phyloP scores from a whole-genome alignment of 805 yeast genomes.

The Hanseniaspora valbyensis region DNA sequence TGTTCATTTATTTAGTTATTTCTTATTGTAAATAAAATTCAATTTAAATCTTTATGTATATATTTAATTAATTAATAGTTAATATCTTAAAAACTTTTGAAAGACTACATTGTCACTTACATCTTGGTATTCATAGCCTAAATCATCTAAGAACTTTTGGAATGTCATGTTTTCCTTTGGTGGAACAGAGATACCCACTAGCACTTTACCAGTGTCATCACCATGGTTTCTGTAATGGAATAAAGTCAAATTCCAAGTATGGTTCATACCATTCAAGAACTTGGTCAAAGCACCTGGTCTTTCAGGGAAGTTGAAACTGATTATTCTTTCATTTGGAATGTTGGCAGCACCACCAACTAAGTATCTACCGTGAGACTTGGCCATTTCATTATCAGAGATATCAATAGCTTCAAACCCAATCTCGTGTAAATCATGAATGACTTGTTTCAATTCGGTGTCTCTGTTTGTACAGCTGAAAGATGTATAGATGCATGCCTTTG shows the following conservation, averaged over 20 bases:
- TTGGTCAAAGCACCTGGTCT: slow-evolving; percentile 87
- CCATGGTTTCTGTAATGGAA: slow-evolving; percentile 98
- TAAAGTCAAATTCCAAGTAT: slow-evolving; percentile 81
- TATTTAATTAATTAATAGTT: too few relatives aligned
- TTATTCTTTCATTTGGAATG: slow-evolving; percentile 63
- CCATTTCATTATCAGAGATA: slow-evolving; percentile 85
- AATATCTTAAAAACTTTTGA: slow-evolving; percentile 53
- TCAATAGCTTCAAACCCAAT: slow-evolving; percentile 68
- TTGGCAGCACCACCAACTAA: slow-evolving; percentile 83
- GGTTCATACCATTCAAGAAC: slow-evolving; percentile 60
- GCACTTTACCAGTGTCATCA: slow-evolving; percentile 81
- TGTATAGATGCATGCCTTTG: slow-evolving; percentile 68
- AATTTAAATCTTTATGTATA: background rate
- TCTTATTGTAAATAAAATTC: background rate
- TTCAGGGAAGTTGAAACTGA: slow-evolving; percentile 91
- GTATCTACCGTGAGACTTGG: slow-evolving; percentile 92
- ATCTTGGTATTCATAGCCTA: slow-evolving; percentile 68
- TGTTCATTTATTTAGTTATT: background rate
- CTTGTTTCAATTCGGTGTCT: slow-evolving; percentile 56
- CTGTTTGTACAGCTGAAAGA: slow-evolving; percentile 77
- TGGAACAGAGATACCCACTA: slow-evolving; percentile 85
- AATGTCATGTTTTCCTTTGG: slow-evolving; percentile 53
- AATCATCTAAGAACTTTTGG: slow-evolving; percentile 51
- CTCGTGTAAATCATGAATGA: slow-evolving; percentile 46
- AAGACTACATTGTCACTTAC: slow-evolving; percentile 84